Evolutionary conservation across 2,329 filamentous ascomycete genomes (phyloP), one percentile per base, ranked within the genome.

Genomic region (Penicillium griseofulvum): DNA sequence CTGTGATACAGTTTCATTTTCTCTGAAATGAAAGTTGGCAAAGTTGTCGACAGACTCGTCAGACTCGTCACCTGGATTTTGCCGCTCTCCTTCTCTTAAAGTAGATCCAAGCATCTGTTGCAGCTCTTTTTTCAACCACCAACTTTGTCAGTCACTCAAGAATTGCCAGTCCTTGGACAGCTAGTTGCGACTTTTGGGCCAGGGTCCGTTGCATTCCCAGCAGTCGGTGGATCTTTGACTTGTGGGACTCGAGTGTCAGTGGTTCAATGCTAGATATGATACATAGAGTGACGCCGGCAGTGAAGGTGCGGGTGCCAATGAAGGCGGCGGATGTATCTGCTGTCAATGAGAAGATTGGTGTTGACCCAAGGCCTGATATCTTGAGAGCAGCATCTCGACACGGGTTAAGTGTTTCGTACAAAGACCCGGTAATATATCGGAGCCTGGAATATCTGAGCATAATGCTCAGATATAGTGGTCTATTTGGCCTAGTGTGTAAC

Each of bases 291-390:
- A 68, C 54, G 0, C 62, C 65, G 0, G 66, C 65, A 0, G 65
- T 68, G 48, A 68, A 67, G 0, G 61, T 65, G 31, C 68, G 63
- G 12, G 68, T 65, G 2, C 62, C 54, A 17, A 68, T 57, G 4
- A 68, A 68, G 3, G 65, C 48, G 2, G 56, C 62, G 1, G 68
- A 66, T 1, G 65, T 68, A 26, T 61, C 61, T 4, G 62, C 53
- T 4, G 62, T 61, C 7, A 66, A 54, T 0, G 49, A 33, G 6
- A 65, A 51, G 4, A 68, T 46, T 0, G 62, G 36, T 0, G 44
- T 52, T 0, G 33, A 46, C 7, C 39, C 46, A 22, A 64, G 50
- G 2, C 58, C 28, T 0, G 63, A 62, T 8, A 60, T 66, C 0
- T 28, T 52, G 24, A 67, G 17, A 9, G 64, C 65, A 9, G 63